phyloP scores from a whole-genome alignment of 2,329 filamentous ascomycete genomes.

The Elsinoe batatas region DNA sequence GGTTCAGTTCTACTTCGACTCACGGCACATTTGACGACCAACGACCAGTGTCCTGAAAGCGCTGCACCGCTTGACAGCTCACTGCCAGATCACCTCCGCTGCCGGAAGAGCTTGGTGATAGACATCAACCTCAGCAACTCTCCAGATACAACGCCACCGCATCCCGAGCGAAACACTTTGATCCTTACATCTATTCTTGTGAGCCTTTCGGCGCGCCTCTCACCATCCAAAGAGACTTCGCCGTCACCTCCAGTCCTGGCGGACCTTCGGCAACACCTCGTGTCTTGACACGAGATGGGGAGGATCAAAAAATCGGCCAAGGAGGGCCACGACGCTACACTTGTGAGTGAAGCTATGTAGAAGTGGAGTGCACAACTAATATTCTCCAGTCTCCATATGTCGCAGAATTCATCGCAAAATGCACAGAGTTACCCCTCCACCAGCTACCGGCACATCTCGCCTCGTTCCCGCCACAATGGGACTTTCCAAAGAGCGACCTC shows the following conservation, averaged over 20 bases:
- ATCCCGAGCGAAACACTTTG: too few species aligned
- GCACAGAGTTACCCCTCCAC: conserved; percentile 59
- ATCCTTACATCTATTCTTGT: too few species aligned
- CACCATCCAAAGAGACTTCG: too few species aligned
- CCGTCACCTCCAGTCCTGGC: not conserved
- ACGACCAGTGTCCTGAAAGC: not conserved
- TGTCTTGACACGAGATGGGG: conserved; percentile 31
- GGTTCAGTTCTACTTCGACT: not conserved
- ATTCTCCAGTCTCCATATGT: conserved; percentile 70
- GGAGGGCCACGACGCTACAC: conserved; percentile 44
- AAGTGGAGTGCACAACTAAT: conserved; percentile 6
- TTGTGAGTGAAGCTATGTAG: conserved; percentile 28
- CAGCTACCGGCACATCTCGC: conserved; percentile 67
- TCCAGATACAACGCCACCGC: not conserved
- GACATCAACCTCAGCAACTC: not conserved
- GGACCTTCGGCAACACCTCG: conserved; percentile 8
- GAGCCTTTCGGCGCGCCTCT: too few species aligned
- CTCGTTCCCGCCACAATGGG: conserved; percentile 81
- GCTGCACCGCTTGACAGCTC: conserved; percentile 11
- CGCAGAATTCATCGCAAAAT: conserved; percentile 64
- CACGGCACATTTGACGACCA: not conserved
- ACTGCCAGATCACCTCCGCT: conserved; percentile 3
- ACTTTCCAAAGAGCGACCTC: conserved; percentile 86
- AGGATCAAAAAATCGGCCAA: conserved; percentile 48
- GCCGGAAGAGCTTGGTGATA: not conserved